Percentiles rank a stretch among this genome's conserved stretches.
Evolutionary conservation across 805 yeast genomes (phyloP).

Genomic region (Schizosaccharomyces pombe): DNA sequence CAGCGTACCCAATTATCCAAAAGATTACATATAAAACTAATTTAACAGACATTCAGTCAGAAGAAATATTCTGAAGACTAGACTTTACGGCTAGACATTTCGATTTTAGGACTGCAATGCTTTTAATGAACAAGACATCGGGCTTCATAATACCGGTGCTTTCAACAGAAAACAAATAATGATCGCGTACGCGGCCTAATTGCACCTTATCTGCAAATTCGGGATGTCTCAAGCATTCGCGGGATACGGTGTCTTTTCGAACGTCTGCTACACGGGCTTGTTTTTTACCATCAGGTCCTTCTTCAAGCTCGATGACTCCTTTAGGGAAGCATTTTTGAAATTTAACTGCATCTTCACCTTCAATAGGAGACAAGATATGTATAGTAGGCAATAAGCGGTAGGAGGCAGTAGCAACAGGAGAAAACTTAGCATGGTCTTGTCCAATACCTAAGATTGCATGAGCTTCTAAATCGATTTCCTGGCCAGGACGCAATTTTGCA

Average conservation of each 20-base stretch:
- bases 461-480: constrained; percentile 72
- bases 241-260: constrained; percentile 84
- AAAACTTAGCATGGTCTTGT: constrained; percentile 87
- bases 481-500: constrained; percentile 90
- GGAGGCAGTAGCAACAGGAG: constrained; percentile 92
- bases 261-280: constrained; percentile 71
- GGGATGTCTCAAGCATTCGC: constrained; percentile 85
- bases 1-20: neutral
- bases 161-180: constrained; percentile 84
- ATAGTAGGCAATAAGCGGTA: constrained; percentile 80
- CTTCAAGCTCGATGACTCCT: constrained; percentile 64
- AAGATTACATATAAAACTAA: neutral
- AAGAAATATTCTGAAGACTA: neutral
- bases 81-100: constrained; percentile 20
- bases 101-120: constrained; percentile 61
- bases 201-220: constrained; percentile 77
- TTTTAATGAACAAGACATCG: constrained; percentile 81
- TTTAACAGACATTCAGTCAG: neutral
- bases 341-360: constrained; percentile 50
- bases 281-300: constrained; percentile 17
- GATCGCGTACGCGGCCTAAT: constrained; percentile 76
- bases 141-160: constrained; percentile 94
- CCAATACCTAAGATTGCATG: constrained; percentile 86
- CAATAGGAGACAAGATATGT: constrained; percentile 45
- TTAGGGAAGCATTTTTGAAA: constrained; percentile 80